Percentiles rank a stretch among this genome's conserved stretches.
Conservation (phyloP, 2,329 filamentous ascomycete species). For the Pyrenophora tritici-repentis region DNA sequence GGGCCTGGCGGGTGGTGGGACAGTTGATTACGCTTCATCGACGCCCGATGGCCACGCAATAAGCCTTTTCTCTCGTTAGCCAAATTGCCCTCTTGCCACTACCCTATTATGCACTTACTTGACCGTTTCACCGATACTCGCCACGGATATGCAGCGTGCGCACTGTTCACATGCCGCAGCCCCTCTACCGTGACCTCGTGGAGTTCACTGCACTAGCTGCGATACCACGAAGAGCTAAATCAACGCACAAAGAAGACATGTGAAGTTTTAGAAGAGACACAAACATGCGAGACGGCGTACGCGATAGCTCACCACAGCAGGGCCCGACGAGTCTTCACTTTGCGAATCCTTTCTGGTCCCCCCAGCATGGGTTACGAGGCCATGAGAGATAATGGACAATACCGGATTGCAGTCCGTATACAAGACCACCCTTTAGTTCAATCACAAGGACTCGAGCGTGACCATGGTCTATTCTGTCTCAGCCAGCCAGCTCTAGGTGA, state of each 20-base stretch:
- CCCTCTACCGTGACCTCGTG: conserved; percentile 6
- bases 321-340: background rate
- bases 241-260: conserved; percentile 4
- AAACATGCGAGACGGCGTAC: conserved; percentile 1
- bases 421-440: background rate
- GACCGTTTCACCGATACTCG: conserved; percentile 8
- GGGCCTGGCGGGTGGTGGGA: conserved; percentile 2
- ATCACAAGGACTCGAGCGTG: background rate
- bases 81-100: background rate
- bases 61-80: background rate
- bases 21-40: background rate
- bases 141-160: conserved; percentile 7
- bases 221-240: background rate
- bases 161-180: conserved; percentile 1
- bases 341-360: background rate
- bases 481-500: background rate
- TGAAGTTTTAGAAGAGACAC: conserved; percentile 2
- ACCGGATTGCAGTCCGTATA: background rate
- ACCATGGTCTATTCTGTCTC: background rate
- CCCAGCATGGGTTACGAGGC: background rate
- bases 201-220: conserved; percentile 6
- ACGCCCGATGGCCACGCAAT: conserved; percentile 2
- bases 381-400: background rate
- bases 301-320: background rate
- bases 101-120: conserved; percentile 5